These are phyloP conservation scores for Aureobasidium lini DNA, from an alignment of 2,329 filamentous ascomycete genomes.

Conservation along the genomic window DNA sequence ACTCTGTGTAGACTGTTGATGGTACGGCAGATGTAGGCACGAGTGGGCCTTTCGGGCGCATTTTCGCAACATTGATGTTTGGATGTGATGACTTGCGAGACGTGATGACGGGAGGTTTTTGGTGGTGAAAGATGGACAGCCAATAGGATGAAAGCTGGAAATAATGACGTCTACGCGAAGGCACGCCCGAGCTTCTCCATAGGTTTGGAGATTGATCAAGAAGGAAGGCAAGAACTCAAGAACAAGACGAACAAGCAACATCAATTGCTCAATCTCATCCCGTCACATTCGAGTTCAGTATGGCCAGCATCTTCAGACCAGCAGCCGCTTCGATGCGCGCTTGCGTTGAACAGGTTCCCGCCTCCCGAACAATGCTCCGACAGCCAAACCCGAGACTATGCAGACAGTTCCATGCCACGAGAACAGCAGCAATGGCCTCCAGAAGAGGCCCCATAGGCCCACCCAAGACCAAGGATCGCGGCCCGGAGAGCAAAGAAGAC, in stretches of 20 bases:
- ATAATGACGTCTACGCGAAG: neutral
- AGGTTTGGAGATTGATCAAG: neutral
- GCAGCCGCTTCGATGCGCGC: neutral
- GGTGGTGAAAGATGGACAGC: neutral
- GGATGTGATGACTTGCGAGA: neutral
- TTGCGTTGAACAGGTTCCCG: neutral
- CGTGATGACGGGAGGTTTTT: neutral
- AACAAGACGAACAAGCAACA: neutral
- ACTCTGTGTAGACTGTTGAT: neutral
- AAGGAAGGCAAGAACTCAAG: neutral
- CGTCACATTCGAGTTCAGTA: neutral
- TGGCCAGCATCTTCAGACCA: neutral
- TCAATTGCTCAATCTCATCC: neutral
- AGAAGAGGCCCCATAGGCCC: constrained; percentile 19
- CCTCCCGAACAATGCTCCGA: neutral
- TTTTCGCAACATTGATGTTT: neutral
- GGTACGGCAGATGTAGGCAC: neutral
- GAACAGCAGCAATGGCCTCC: neutral
- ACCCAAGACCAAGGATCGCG: constrained; percentile 48
- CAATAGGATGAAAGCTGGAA: neutral
- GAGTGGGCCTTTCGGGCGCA: constrained; percentile 11
- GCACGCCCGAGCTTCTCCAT: constrained; percentile 3
- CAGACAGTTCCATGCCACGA: neutral
- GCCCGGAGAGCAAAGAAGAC: constrained; percentile 52
- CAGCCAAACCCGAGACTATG: neutral